These are phyloP conservation scores for Papiliotrema nemorosa DNA, from an alignment of 1,284 basidiomycete species.

Conservation along the genomic window DNA sequence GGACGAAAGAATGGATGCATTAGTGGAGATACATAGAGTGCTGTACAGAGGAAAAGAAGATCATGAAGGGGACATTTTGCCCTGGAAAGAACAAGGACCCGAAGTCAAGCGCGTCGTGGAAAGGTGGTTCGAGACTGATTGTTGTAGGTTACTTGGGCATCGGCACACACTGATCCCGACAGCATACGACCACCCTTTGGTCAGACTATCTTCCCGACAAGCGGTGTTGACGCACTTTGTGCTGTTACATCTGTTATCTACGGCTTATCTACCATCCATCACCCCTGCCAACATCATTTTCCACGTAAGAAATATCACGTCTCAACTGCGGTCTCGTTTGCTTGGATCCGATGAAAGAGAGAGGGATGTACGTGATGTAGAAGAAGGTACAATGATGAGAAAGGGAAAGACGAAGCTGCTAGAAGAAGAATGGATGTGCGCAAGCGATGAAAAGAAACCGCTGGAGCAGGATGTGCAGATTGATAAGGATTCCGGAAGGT, in stretches of 20 bases:
- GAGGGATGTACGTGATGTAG: conserved; percentile 1
- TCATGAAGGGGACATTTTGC: conserved; percentile 6
- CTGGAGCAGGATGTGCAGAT: background rate
- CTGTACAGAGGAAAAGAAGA: conserved; percentile 40
- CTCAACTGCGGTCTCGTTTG: conserved; percentile 4
- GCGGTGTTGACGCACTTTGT: conserved; percentile 33
- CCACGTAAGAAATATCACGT: conserved; percentile 21
- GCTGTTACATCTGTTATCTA: conserved; percentile 34
- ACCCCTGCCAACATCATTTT: conserved; percentile 22
- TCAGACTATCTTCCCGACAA: conserved; percentile 28
- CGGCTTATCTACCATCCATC: conserved; percentile 27
- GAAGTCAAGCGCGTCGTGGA: conserved; percentile 37
- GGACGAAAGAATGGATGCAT: conserved; percentile 29
- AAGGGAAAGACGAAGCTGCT: conserved; percentile 7
- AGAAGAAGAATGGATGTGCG: background rate
- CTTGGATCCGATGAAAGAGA: background rate
- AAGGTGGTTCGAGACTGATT: conserved; percentile 42
- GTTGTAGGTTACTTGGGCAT: conserved; percentile 25
- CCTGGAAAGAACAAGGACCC: conserved; percentile 26
- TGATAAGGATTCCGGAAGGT: conserved; percentile 6
- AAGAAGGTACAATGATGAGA: background rate
- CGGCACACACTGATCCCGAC: background rate
- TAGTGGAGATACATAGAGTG: conserved; percentile 43
- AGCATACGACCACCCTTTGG: conserved; percentile 43
- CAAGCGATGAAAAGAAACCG: background rate